Percentiles rank a stretch among this genome's conserved stretches.
phyloP scores from a whole-genome alignment of 352 stramenopile genomes.

The Aphanomyces astaci region DNA sequence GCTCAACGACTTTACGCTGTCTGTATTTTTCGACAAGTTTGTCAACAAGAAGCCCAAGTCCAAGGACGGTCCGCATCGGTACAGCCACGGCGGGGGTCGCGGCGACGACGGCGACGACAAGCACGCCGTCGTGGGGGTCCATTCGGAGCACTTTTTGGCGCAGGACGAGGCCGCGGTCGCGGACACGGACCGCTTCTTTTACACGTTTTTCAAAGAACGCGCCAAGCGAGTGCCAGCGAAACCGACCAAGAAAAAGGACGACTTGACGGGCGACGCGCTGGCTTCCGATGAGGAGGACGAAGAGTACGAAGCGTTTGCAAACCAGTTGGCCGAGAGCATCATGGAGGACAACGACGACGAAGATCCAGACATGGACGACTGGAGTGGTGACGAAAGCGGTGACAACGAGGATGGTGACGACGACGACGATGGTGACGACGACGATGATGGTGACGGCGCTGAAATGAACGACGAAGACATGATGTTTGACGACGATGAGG shows the following conservation, averaged over 20 bases:
- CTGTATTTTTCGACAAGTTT: slow-evolving; percentile 98
- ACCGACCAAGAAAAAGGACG: slow-evolving; percentile 34
- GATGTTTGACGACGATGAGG: slow-evolving; percentile 38
- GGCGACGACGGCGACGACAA: slow-evolving; percentile 21
- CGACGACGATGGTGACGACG: slow-evolving; percentile 31
- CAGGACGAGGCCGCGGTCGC: slow-evolving; percentile 55
- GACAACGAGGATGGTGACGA: slow-evolving; percentile 40
- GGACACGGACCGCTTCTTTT: slow-evolving; percentile 87
- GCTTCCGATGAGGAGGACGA: slow-evolving; percentile 64
- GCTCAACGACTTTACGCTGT: slow-evolving; percentile 94
- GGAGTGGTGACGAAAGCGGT: slow-evolving; percentile 45
- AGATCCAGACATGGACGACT: slow-evolving; percentile 66
- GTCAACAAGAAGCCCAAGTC: slow-evolving; percentile 96
- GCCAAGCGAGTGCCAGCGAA: slow-evolving; percentile 42
- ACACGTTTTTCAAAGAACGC: slow-evolving; percentile 90
- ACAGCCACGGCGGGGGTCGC: slow-evolving; percentile 39
- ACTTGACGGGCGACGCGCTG: slow-evolving; percentile 40
- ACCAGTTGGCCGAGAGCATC: slow-evolving; percentile 82
- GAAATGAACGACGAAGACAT: slow-evolving; percentile 28
- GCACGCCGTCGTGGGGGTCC: slow-evolving; percentile 37
- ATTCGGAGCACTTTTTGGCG: slow-evolving; percentile 60
- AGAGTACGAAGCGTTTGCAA: slow-evolving; percentile 82
- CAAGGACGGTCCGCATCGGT: slow-evolving; percentile 22
- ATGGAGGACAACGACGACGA: slow-evolving; percentile 77
- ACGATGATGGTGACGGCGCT: background rate